Base-by-base conservation (phyloP, 805 yeast genomes). In the Candida xiaguanensis region DNA sequence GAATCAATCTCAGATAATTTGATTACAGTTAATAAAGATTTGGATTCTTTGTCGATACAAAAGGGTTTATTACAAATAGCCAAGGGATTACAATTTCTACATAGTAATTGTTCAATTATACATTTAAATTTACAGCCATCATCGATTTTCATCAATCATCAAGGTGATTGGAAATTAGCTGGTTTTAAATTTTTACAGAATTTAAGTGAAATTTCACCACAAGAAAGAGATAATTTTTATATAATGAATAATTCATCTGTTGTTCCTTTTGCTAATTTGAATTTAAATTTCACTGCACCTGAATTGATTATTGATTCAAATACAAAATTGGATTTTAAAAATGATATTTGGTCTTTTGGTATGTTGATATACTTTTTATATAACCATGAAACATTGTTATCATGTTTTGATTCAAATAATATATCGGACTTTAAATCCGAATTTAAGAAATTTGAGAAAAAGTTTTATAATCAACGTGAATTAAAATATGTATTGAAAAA, bases 131-230 rank as follows among this genome's bases (percentile, higher is more conserved):
- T 93, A 24, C 80, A 80, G 46, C 99, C 99, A 1, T 65, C 75
- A 7, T 77, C 95, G 0, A 70, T 93, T 1, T 75, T 84, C 41
- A 75, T 91, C 14, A 90, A 85, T 48, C 83, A 79, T 28, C 84
- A 80, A 48, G 90, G 95, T 4, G 98, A 93, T 61, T 93, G 99
- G 98, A 93, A 91, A 58, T 57, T 93, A 2, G 75, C 85, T 5
- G 97, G 97, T 0, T 72, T 93, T 43, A 55, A 53, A 34, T 68
- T 68, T 39, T 40, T 69, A n/a, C 66, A 66, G 46, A 75, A 64
- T 52, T 74, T 64, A 57, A 75, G 67, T 53, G 85, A 67, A 48
- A 45, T 72, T 30, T 59, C 71, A 4, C 64, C 70, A 2, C 65
- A 59, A 29, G 75, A 73, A 12, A 52, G 77, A 9, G 72, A 71